Base-by-base conservation (phyloP, 371 early-diverging fungal species). In the Batrachochytrium dendrobatidis region DNA sequence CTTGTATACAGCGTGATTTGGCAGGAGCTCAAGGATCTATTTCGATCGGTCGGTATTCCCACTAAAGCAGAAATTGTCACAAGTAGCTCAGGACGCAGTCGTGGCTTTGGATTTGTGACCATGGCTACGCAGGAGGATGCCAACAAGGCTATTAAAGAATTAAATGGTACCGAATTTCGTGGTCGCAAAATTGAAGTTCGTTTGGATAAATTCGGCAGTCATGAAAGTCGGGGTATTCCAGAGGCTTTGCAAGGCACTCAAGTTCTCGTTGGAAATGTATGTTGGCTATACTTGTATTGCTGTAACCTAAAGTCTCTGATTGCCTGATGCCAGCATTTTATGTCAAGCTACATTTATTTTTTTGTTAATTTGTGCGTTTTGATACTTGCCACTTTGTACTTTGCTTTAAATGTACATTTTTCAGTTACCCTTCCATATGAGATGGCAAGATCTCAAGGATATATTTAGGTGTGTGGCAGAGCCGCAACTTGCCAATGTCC, bases 1-100 rank as follows among this genome's bases (percentile, higher is more conserved):
- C 70, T 88, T 24, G 82, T 86, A 3, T 84, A 80, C 62, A 75
- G 73, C 54, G 80, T 80, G 48, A 82, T 82, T 58, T 86, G 86
- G 88, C 86, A 88, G 62, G 87, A 88, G 53, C 72, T 88, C 44
- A 86, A 87, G 72, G 86, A 89, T 66, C 72, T 84, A 34, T 87
- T 89, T 73, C 75, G 86, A 33, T 73, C 78, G 44, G 81, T 79
- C 34, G 88, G 87, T 25, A 84, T 84, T 28, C 76, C 79, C 48
- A 81, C 87, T 31, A 69, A 86, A 7, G 86, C 87, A 2, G 86
- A 87, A 62, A 80, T 89, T 15, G 76, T 75, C 15, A 72, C 72
- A 35, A 83, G 76, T 43, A 70, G 46, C 22, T 77, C 82, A 63
- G 86, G 86, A 22, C 74, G 82, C 30, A 82, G 82, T 63, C 69